Base-by-base conservation (phyloP, 768 basidiomycete genomes). In the Sarcodon aspratus region DNA sequence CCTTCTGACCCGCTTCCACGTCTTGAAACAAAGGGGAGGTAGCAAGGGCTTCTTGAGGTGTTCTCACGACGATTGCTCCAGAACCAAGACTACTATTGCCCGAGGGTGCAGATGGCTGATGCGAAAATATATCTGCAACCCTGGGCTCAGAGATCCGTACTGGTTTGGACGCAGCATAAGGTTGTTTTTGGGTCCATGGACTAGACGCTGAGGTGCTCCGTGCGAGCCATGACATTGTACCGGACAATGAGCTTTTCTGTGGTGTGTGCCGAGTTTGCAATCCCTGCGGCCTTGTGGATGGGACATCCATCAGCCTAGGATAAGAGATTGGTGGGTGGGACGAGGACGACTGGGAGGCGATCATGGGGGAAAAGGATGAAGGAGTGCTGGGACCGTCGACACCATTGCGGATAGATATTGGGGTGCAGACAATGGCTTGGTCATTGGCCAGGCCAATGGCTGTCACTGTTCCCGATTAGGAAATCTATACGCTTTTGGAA, bases 31-130 rank as follows among this genome's bases (percentile, higher is more conserved):
- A 50, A 33, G 43, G 49, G 17, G 69, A 51, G 44, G 66, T 61
- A 31, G 62, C 68, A 32, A 91, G 68, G 17, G 87, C 87, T 48
- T 91, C 88, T 54, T 83, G 79, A 7, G 88, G 88, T 0, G 88
- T 90, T 49, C 80, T 71, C 35, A 90, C 87, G 32, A 91, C 69
- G 1, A 72, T 81, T 11, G 87, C 87, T 36, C 87, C 85, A 15
- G 74, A 60, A n/a, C 84, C 86, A 15, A 86, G 73, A 3, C 67
- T 62, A 2, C 78, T 78, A 38, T 63, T 69, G 10, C 77, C 72
- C 11, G 21, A 27, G 21, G 21, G 21, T 27, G 21, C 21, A 52
- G 59, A 17, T 50, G 34, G 46, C 46, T 38, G 32, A 68, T 48
- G 4, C 59, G 57, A 66, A 5, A 69, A 51, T 40, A 61, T 61